These are phyloP conservation scores for Camellia oleifera DNA, from an alignment of 179 eudicot species.

Conservation along the genomic window DNA sequence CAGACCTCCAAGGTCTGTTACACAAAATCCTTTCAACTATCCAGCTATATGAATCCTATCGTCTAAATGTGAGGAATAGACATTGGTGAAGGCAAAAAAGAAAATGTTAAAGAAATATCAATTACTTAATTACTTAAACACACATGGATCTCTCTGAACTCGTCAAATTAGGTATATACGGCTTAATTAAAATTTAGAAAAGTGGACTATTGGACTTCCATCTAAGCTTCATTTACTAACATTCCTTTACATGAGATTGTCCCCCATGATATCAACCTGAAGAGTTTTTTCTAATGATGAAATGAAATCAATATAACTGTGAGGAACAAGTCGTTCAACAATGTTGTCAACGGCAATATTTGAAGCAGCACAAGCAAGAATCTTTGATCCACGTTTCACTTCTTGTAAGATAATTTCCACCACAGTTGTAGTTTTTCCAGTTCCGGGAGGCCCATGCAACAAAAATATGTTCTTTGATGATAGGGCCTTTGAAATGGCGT, in stretches of 20 bases:
- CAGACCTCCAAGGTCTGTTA: neutral
- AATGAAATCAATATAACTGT: constrained; percentile 47
- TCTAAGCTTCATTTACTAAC: neutral
- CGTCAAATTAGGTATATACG: neutral
- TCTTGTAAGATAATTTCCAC: constrained; percentile 97
- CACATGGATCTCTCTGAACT: neutral
- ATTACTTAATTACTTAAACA: neutral
- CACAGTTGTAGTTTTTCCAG: constrained; percentile 97
- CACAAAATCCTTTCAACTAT: neutral
- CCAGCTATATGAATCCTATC: neutral
- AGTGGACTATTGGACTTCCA: neutral
- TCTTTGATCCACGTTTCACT: constrained; percentile 95
- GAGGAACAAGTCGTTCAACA: constrained; percentile 87
- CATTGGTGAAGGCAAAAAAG: neutral
- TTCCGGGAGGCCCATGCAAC: constrained; percentile 99
- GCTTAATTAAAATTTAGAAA: neutral
- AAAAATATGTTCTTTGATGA: constrained; percentile 89
- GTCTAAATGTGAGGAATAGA: neutral
- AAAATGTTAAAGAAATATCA: neutral
- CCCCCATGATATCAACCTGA: neutral
- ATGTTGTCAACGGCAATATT: constrained; percentile 99
- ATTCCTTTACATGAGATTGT: neutral
- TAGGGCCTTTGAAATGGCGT: constrained; percentile 81
- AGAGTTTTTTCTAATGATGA: neutral
- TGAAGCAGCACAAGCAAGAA: constrained; percentile 99